Conservation (phyloP, 768 basidiomycete genomes). For the Agaricus subrufescens region DNA sequence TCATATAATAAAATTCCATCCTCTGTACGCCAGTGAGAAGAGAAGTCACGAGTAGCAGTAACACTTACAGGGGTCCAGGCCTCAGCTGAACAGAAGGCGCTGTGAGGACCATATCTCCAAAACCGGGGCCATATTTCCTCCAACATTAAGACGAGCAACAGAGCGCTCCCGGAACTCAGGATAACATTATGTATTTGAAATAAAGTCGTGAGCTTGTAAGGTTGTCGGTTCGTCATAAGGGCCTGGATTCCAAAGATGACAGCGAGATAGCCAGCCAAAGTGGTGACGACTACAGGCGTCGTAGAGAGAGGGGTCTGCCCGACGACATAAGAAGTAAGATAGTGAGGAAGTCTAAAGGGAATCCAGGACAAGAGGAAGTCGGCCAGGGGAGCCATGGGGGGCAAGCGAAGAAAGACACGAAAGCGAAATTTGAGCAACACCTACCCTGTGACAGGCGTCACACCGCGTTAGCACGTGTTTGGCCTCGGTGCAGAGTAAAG, state of each 20-base stretch:
- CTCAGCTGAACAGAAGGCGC: slow-evolving; percentile 67
- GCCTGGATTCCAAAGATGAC: slow-evolving; percentile 82
- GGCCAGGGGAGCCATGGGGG: slow-evolving; percentile 67
- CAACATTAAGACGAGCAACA: slow-evolving; percentile 83
- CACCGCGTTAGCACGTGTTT: slow-evolving; percentile 10
- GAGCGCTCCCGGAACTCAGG: slow-evolving; percentile 77
- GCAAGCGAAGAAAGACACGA: slow-evolving; percentile 22
- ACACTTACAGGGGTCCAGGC: slow-evolving; percentile 86
- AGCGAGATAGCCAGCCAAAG: slow-evolving; percentile 79
- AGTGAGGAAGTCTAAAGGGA: slow-evolving; percentile 53
- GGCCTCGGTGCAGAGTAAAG: not conserved
- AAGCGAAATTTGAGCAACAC: slow-evolving; percentile 26
- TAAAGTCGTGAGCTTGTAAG: slow-evolving; percentile 72
- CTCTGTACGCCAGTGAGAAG: slow-evolving; percentile 39
- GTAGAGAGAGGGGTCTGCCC: slow-evolving; percentile 84
- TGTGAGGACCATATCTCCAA: slow-evolving; percentile 66
- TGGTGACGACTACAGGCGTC: slow-evolving; percentile 61
- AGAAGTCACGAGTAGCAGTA: slow-evolving; percentile 12
- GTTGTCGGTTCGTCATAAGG: slow-evolving; percentile 73
- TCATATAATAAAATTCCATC: slow-evolving; percentile 95
- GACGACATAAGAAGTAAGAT: slow-evolving; percentile 60
- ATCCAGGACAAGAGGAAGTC: slow-evolving; percentile 60
- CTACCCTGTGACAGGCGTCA: slow-evolving; percentile 19
- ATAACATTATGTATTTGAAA: slow-evolving; percentile 92
- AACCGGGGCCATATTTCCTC: slow-evolving; percentile 87